Conservation (phyloP, 2,329 filamentous ascomycete species). For the Lachnellula subtilissima region DNA sequence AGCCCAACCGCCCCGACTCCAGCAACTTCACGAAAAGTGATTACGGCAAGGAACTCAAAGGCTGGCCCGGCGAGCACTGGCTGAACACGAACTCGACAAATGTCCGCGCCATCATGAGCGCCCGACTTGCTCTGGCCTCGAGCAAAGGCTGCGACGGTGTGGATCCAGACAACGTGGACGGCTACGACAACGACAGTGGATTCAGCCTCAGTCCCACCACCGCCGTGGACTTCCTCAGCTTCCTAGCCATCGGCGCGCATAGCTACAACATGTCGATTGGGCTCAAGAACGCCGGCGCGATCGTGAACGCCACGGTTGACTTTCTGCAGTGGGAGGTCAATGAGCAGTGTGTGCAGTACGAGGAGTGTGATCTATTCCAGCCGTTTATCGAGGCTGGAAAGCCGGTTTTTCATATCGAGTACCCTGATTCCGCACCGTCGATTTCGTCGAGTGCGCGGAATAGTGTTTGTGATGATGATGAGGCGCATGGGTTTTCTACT, state of each 20-base stretch:
- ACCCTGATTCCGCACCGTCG: constrained; percentile 41
- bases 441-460: neutral
- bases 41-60: constrained; percentile 52
- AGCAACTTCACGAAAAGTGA: constrained; percentile 49
- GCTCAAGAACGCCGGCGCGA: constrained; percentile 62
- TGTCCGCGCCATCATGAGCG: constrained; percentile 59
- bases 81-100: constrained; percentile 51
- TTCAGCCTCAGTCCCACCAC: constrained; percentile 53
- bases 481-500: constrained; percentile 10
- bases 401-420: constrained; percentile 70
- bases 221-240: constrained; percentile 54
- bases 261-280: constrained; percentile 55
- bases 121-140: constrained; percentile 52
- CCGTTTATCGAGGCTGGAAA: constrained; percentile 56
- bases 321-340: constrained; percentile 62
- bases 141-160: constrained; percentile 62
- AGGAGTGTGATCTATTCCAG: constrained; percentile 53
- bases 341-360: constrained; percentile 60
- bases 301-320: constrained; percentile 45
- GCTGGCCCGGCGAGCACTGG: constrained; percentile 65
- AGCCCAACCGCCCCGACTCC: constrained; percentile 53
- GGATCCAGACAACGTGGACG: constrained; percentile 67
- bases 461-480: constrained; percentile 2
- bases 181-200: constrained; percentile 60
- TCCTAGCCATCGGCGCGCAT: constrained; percentile 51